Percentiles rank a stretch among this genome's conserved stretches.
Conservation (phyloP, 495 filamentous ascomycete species). For the Lasiosphaeria hispida region DNA sequence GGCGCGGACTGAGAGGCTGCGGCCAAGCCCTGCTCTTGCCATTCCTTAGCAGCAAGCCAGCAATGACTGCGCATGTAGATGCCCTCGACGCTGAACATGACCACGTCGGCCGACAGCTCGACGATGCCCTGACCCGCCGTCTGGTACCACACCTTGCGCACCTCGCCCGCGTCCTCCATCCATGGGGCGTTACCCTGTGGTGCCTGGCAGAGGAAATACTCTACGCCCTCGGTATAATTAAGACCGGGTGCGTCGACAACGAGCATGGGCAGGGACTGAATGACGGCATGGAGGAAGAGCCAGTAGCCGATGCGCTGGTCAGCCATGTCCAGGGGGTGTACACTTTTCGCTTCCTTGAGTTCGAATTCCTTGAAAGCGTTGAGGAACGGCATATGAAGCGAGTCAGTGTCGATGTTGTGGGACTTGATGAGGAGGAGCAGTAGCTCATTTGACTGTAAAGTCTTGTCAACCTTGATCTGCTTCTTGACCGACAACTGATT, state of each 20-base stretch:
- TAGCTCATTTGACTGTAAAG: conserved; percentile 76
- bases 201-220: conserved; percentile 95
- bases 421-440: conserved; percentile 67
- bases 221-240: conserved; percentile 73
- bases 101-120: conserved; percentile 73
- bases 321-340: conserved; percentile 65
- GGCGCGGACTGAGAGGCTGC: conserved; percentile 3
- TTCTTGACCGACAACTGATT: conserved; percentile 65
- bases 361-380: conserved; percentile 82
- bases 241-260: conserved; percentile 83
- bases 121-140: conserved; percentile 70
- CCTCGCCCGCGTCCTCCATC: conserved; percentile 67
- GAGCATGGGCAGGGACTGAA: conserved; percentile 87
- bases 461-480: conserved; percentile 61
- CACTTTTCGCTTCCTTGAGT: conserved; percentile 67
- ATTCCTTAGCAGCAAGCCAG: conserved; percentile 79
- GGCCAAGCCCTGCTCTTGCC: conserved; percentile 40
- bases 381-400: conserved; percentile 63
- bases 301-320: conserved; percentile 84
- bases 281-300: conserved; percentile 89
- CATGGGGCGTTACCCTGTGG: conserved; percentile 81
- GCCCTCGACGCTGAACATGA: conserved; percentile 85
- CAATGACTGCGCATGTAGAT: conserved; percentile 90
- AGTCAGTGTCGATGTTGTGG: conserved; percentile 67
- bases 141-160: conserved; percentile 75